phyloP scores from a whole-genome alignment of 1,139 yeast species.

The Taiozyma sp. region DNA sequence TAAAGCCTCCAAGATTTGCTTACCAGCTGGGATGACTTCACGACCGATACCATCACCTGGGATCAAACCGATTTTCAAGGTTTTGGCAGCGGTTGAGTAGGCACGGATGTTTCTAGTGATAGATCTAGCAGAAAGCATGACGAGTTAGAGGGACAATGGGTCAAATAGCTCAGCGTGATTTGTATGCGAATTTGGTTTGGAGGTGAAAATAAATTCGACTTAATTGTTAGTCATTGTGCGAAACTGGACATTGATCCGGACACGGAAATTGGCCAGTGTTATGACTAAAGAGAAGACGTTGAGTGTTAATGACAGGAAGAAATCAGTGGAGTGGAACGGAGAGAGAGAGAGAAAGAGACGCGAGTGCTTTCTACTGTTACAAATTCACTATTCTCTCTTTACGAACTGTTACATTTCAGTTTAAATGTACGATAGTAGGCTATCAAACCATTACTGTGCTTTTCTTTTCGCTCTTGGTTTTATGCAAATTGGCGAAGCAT shows the following conservation, averaged over 20 bases:
- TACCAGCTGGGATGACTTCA: constrained; percentile 96
- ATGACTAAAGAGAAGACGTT: no score
- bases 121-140: not conserved
- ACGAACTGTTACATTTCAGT: no score
- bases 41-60: constrained; percentile 99
- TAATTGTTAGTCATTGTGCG: not conserved
- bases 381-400: no score
- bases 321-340: no score
- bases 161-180: not conserved
- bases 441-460: no score
- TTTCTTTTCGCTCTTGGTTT: no score
- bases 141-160: not conserved
- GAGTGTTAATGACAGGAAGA: no score
- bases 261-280: not conserved
- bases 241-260: not conserved
- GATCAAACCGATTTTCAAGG: constrained; percentile 47
- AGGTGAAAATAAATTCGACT: not conserved
- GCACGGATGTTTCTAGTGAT: constrained; percentile 5
- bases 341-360: no score
- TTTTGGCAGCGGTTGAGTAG: constrained; percentile 9
- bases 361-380: no score
- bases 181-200: not conserved
- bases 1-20: constrained; percentile 75
- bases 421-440: no score
- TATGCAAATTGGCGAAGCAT: no score